phyloP scores from a whole-genome alignment of 2,329 filamentous ascomycete species.

The Ceratocystis colombiana region DNA sequence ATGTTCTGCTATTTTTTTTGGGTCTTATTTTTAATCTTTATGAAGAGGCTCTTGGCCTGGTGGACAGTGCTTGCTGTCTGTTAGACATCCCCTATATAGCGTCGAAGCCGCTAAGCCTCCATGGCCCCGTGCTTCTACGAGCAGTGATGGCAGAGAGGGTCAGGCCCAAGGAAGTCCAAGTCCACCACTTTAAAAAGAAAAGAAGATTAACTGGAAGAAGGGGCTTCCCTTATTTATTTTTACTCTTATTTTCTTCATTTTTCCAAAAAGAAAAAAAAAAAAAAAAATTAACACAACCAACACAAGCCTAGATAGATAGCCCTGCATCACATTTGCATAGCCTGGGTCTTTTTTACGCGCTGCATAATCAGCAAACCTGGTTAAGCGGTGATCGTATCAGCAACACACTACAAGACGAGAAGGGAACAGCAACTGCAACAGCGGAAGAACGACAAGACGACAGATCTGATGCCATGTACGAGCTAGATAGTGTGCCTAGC shows the following conservation, averaged over 20 bases:
- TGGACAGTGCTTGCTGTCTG: too few relatives aligned
- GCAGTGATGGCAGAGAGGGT: too few relatives aligned
- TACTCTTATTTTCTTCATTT: too few relatives aligned
- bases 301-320: neutral
- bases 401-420: neutral
- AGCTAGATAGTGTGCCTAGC: constrained; percentile 11
- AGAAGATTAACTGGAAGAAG: neutral
- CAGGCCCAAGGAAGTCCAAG: too few relatives aligned
- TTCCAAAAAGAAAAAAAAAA: neutral
- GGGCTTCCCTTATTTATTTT: too few relatives aligned
- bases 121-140: too few relatives aligned
- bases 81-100: too few relatives aligned
- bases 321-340: neutral
- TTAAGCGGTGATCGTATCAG: neutral
- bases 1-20: neutral
- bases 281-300: neutral
- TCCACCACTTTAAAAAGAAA: too few relatives aligned
- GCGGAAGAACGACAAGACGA: neutral
- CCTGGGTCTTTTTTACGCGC: neutral
- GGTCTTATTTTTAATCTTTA: neutral
- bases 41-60: neutral
- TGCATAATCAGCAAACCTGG: neutral
- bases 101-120: too few relatives aligned
- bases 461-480: neutral
- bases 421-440: neutral